Evolutionary conservation across 352 stramenopile genomes (phyloP).

Genomic region (Globisporangium polare): DNA sequence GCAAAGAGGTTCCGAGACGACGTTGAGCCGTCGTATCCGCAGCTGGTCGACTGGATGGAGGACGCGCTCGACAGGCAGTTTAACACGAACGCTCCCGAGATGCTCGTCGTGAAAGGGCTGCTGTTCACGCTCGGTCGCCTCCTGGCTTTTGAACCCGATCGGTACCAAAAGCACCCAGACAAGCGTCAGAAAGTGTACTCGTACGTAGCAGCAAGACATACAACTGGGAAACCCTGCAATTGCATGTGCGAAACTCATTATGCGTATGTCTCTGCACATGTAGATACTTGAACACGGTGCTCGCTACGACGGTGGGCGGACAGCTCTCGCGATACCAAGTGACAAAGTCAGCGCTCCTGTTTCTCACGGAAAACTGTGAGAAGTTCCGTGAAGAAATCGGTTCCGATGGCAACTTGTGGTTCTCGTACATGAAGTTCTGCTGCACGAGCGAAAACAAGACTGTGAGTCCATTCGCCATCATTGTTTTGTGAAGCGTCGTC

Average conservation of each 20-base stretch:
- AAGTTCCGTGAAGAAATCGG: constrained; percentile 55
- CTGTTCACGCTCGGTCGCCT: constrained; percentile 57
- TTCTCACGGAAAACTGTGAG: constrained; percentile 38
- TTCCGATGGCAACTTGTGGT: constrained; percentile 44
- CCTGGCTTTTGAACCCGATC: constrained; percentile 43
- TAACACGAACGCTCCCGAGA: constrained; percentile 50
- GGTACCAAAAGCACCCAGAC: constrained; percentile 32
- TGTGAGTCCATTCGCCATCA: constrained; percentile 21
- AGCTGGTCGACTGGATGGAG: constrained; percentile 65
- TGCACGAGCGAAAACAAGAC: constrained; percentile 67
- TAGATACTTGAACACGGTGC: constrained; percentile 57
- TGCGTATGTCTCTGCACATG: constrained; percentile 10
- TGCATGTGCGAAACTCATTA: neutral
- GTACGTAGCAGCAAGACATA: constrained; percentile 19
- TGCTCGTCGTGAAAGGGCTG: constrained; percentile 71
- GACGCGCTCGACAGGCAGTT: constrained; percentile 75
- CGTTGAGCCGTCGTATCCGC: constrained; percentile 20
- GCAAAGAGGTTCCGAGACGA: constrained; percentile 46
- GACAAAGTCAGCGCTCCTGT: constrained; percentile 52
- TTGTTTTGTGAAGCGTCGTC: no score
- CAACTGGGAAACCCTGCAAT: neutral
- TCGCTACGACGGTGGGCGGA: constrained; percentile 54
- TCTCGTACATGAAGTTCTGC: constrained; percentile 72
- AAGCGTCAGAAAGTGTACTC: constrained; percentile 63
- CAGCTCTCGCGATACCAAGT: constrained; percentile 69